Evolutionary conservation across 148 eudicot genomes (phyloP), one percentile per base, ranked within the genome.

Genomic region (Camellia japonica): DNA sequence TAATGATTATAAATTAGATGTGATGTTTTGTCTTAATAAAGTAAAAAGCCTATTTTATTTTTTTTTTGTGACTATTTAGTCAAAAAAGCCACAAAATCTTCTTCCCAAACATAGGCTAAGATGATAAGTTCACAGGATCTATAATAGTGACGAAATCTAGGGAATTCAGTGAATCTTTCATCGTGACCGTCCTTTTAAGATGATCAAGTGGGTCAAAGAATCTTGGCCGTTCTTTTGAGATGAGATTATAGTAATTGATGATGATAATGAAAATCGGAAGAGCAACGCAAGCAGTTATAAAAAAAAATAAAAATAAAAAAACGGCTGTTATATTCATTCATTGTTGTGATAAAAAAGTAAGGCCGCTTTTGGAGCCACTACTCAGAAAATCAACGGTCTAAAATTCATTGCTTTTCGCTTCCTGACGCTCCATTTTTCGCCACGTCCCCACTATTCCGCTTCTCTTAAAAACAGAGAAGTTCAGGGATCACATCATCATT

Each of bases 291-390:
- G 13, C 19, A 68, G 30, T 23, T 23, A 23, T 23, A 23, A 23
- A 23, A 23, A 23, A 23, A 23, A 23, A 23, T 0, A 23, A 23
- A 23, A 23, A 0, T 0, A 23, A 23, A 23, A 23, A 23, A 23
- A 23, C 30, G 30, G 30, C 30, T 23, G 30, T 23, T 23, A 23
- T 23, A 23, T 14, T 68, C 44, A 12, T 11, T 44, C 46, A 11
- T 42, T 43, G 49, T 43, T 12, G 52, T 49, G 51, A 43, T 68
- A 41, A 43, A 63, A 68, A 11, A 58, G 16, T 18, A 68, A 41
- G 8, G 71, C 71, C n/a, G 71, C 51, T 42, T 68, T 68, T 42
- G 18, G 49, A 68, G 71, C 71, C 49, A 71, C 74, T n/a, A 7
- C 16, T 44, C 58, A 2, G 73, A 7, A 51, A 71, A 71, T 51